These are phyloP conservation scores for Botrytis porri DNA, from an alignment of 2,329 filamentous ascomycete species.

Conservation along the genomic window DNA sequence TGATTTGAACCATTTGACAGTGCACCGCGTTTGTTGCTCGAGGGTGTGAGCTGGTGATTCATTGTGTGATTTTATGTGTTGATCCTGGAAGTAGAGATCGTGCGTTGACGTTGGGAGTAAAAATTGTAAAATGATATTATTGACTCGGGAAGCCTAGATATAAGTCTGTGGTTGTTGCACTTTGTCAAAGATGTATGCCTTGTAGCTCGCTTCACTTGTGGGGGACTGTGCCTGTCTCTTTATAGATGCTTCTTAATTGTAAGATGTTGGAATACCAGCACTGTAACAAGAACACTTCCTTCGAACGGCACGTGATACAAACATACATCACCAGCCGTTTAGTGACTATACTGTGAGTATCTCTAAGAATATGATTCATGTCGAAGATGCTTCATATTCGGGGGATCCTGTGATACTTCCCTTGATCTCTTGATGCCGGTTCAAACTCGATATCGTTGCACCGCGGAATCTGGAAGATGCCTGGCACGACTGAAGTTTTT, in stretches of 20 bases:
- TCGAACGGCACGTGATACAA: too few species aligned
- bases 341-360: too few species aligned
- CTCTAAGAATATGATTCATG: too few species aligned
- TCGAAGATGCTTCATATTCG: too few species aligned
- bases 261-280: too few species aligned
- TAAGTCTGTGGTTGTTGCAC: rapidly evolving
- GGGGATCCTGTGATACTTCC: too few species aligned
- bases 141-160: not conserved
- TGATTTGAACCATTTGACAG: rapidly evolving
- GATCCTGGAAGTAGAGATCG: not conserved
- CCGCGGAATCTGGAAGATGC: not conserved
- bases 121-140: not conserved
- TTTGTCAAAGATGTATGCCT: not conserved
- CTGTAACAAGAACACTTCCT: too few species aligned
- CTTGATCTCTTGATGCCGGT: too few species aligned
- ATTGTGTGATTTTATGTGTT: not conserved
- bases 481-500: rapidly evolving
- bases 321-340: too few species aligned
- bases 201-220: not conserved
- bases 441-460: not conserved
- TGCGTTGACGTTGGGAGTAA: not conserved
- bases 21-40: rapidly evolving
- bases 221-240: not conserved
- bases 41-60: not conserved
- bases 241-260: too few species aligned